Percentiles rank a stretch among this genome's conserved stretches.
These are phyloP conservation scores for Suillus plorans DNA, from an alignment of 768 basidiomycete genomes.

Conservation along the genomic window DNA sequence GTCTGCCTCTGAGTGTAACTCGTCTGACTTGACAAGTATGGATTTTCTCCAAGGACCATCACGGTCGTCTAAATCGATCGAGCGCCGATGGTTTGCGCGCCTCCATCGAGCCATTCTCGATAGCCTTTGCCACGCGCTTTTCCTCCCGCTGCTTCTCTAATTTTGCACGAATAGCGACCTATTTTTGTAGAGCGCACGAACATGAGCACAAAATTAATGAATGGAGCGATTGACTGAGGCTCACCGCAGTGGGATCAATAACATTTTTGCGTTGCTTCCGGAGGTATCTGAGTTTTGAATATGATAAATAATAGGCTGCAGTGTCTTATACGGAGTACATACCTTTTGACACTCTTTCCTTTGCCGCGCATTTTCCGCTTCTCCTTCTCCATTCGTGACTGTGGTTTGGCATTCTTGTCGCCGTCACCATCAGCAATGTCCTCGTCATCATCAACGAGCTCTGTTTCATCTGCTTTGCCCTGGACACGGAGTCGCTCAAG, in stretches of 20 bases:
- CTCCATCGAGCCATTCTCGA: slow-evolving; percentile 32
- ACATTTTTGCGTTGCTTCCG: slow-evolving; percentile 95
- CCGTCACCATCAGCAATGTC: slow-evolving; percentile 37
- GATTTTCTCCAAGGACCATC: slow-evolving; percentile 4
- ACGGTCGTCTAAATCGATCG: slow-evolving; percentile 33
- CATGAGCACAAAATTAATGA: not conserved
- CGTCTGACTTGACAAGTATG: no score
- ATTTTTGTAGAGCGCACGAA: not conserved
- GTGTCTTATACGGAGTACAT: slow-evolving; percentile 8
- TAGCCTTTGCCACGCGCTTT: slow-evolving; percentile 33
- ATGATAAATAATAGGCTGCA: not conserved
- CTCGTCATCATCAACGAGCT: slow-evolving; percentile 40
- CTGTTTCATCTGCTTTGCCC: slow-evolving; percentile 73
- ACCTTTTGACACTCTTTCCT: slow-evolving; percentile 82
- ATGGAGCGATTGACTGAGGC: slow-evolving; percentile 21
- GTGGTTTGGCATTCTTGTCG: slow-evolving; percentile 30
- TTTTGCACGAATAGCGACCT: slow-evolving; percentile 68
- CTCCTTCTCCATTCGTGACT: slow-evolving; percentile 38
- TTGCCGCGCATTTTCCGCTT: slow-evolving; percentile 87
- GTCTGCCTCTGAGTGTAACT: no score
- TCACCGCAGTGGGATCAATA: slow-evolving; percentile 76
- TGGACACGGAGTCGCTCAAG: slow-evolving; percentile 70
- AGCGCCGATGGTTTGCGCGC: slow-evolving; percentile 34
- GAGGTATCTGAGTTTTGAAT: slow-evolving; percentile 47
- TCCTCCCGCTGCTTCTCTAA: slow-evolving; percentile 58